Evolutionary conservation across 192 early-diverging fungal species (phyloP).

Genomic region (Coemansia sp.): DNA sequence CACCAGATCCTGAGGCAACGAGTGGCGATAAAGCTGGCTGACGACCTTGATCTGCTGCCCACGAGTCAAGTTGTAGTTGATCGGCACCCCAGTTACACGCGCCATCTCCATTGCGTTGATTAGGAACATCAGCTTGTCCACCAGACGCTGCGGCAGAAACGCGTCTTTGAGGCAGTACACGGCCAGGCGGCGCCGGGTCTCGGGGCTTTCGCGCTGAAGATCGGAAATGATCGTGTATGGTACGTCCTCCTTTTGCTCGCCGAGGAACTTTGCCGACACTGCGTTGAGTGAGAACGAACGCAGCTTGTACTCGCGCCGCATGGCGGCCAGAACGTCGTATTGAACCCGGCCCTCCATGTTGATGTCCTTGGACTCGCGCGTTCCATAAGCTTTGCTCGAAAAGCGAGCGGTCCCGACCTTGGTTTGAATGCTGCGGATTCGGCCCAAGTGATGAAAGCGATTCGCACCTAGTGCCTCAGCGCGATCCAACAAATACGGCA

Average conservation of each 20-base stretch:
- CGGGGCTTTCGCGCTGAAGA: constrained; percentile 90
- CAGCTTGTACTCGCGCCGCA: constrained; percentile 94
- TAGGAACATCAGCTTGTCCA: constrained; percentile 96
- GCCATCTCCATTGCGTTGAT: constrained; percentile 99
- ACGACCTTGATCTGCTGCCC: constrained; percentile 99
- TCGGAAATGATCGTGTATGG: constrained; percentile 98
- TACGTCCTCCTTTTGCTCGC: constrained; percentile 98
- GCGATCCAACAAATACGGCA: constrained; percentile 90
- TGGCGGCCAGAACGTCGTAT: constrained; percentile 87
- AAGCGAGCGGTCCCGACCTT: constrained; percentile 53
- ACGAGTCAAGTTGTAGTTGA: constrained; percentile 88
- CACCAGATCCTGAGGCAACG: constrained; percentile 73
- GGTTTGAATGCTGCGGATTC: constrained; percentile 51
- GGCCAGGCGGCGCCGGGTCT: constrained; percentile 89
- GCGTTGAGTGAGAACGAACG: constrained; percentile 94
- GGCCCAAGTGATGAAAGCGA: constrained; percentile 81
- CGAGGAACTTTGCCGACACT: constrained; percentile 91
- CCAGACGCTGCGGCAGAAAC: constrained; percentile 82
- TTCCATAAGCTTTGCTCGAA: constrained; percentile 89
- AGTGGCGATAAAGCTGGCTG: constrained; percentile 90
- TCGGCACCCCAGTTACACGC: constrained; percentile 92
- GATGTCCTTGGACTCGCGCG: constrained; percentile 84
- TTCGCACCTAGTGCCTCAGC: constrained; percentile 70
- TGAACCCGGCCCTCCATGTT: constrained; percentile 91
- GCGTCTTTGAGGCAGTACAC: constrained; percentile 99